Evolutionary conservation across 106 monocot genomes (phyloP).

Genomic region (Gastrodia elata): DNA sequence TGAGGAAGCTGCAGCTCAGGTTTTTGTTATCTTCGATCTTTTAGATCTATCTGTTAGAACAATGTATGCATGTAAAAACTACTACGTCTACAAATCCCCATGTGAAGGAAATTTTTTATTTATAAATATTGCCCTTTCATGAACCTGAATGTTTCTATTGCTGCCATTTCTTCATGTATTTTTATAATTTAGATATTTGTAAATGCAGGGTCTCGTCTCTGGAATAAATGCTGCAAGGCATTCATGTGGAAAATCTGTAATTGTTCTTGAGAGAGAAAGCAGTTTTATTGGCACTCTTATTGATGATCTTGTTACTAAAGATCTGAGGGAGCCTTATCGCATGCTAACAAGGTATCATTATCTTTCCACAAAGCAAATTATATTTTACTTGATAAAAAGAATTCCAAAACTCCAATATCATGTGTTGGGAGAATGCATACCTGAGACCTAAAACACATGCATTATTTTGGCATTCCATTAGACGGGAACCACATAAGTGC

Average conservation of each 20-base stretch:
- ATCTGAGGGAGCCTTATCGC: conserved; percentile 93
- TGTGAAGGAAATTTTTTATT: neutral
- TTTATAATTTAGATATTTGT: neutral
- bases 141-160: neutral
- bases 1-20: conserved; percentile 99
- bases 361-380: neutral
- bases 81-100: neutral
- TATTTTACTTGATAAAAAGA: too few species aligned
- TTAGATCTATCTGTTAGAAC: too few species aligned
- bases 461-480: too few species aligned
- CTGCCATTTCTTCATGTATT: neutral
- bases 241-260: conserved; percentile 67
- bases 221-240: conserved; percentile 98
- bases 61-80: neutral
- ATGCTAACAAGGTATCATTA: conserved; percentile 85
- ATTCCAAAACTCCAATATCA: too few species aligned
- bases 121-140: neutral
- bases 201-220: conserved; percentile 66
- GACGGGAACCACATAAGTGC: too few species aligned
- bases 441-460: too few species aligned
- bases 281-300: conserved; percentile 94
- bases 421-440: too few species aligned
- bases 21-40: conserved; percentile 9
- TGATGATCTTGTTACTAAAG: conserved; percentile 99
- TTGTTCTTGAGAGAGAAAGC: conserved; percentile 97